Base-by-base conservation (phyloP, 2,329 filamentous ascomycete genomes). In the Trichoderma endophyticum region DNA sequence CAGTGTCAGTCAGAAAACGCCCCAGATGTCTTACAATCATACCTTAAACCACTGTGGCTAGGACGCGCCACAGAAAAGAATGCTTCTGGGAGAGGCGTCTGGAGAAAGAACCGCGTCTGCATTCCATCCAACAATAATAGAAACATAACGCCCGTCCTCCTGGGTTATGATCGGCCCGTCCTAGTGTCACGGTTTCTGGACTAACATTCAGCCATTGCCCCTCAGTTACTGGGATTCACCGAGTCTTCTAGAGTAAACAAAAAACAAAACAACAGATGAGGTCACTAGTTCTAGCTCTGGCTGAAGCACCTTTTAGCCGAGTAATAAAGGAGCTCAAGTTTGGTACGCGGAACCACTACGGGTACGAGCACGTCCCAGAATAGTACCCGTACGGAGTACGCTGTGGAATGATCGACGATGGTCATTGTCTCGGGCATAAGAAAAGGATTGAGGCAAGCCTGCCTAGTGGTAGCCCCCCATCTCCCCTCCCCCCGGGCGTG, bases 81-180 rank as follows among this genome's bases (percentile, higher is more conserved):
- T 57, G 32, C 21, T 9, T 28, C 30, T 39, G 48, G 14, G 34
- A 30, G 24, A 36, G 30, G 48, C 24, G 48, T 36, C 34, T 67
- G 51, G 54, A 68, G n/a, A n/a, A 59, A 68, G n/a, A n/a, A 59
- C 54, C 24, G 34, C 30, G 14, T 12, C n/a, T n/a, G 48, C 64
- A 59, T 67, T 67, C 64, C 64, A 59, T 3, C 6, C 32, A 56
- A 39, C 64, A 43, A 18, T 51, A 67, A 67, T 67, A 67, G 51
- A 34, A 59, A 32, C 65, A 59, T 24, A 15, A 6, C 24, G 21
- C 59, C 32, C 26, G 34, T 24, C 39, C 9, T 48, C 61, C 48
- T 30, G 15, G 39, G 36, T 30, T 63, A 63, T 28, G 34, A 62
- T 43, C 60, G 24, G 34, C 36, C 34, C 64, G 63, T 54, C 26